Evolutionary conservation across 805 yeast species (phyloP).

Genomic region (Saccharomyces jurei): DNA sequence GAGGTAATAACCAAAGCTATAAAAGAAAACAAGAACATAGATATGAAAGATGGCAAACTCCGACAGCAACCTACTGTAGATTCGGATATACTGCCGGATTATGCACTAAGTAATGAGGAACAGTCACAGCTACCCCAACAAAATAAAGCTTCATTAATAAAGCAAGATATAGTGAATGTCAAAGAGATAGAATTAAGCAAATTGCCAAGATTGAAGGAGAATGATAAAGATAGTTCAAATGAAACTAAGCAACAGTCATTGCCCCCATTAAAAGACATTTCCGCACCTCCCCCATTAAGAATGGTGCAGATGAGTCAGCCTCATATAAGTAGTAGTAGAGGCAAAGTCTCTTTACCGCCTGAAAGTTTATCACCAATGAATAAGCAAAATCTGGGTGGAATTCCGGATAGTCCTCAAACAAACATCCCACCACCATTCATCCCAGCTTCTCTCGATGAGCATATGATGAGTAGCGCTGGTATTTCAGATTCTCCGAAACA

Average conservation of each 20-base stretch:
- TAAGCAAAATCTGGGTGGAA: neutral
- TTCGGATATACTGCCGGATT: neutral
- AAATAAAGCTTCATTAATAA: neutral
- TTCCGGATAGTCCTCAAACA: neutral
- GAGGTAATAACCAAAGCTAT: constrained; percentile 51
- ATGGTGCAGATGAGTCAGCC: constrained; percentile 1
- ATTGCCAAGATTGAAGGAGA: neutral
- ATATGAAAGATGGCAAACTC: constrained; percentile 10
- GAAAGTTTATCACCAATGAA: neutral
- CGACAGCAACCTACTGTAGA: neutral
- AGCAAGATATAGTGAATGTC: neutral
- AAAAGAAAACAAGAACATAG: constrained; percentile 39
- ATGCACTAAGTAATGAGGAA: neutral
- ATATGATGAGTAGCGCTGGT: neutral
- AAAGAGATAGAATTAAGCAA: neutral
- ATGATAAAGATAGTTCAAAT: neutral
- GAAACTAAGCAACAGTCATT: neutral
- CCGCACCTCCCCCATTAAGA: constrained; percentile 2
- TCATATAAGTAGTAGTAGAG: constrained; percentile 1
- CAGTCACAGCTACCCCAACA: neutral
- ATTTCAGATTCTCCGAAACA: neutral
- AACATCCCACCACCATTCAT: neutral
- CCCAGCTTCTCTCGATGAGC: neutral
- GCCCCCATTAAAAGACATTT: constrained; percentile 4
- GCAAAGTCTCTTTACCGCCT: neutral